Evolutionary conservation across 768 basidiomycete genomes (phyloP), one percentile per base, ranked within the genome.

Genomic region (Auriscalpium microsporum): DNA sequence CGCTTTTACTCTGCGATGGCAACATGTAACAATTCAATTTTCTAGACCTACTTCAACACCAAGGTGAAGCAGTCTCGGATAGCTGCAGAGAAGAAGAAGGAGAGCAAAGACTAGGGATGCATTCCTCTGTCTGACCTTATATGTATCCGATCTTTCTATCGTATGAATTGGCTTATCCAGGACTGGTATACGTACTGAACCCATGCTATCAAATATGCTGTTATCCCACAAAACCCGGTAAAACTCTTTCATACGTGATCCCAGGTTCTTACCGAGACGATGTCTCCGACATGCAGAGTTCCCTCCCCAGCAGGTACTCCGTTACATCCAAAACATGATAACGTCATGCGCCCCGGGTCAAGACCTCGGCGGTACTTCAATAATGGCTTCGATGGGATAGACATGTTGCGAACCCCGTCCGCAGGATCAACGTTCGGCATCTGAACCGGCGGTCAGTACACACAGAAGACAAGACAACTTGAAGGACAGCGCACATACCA

Each of bases 331-430:
- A 90, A 73, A 62, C 84, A 89, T 1, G 87, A 74, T 60, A 75
- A 76, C 69, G 72, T 68, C 56, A 73, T 73, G 1, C 72, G 61
- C 19, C 56, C 63, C 0, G 78, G 77, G 64, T 86, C 80, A 50
- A 84, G 53, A 16, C 83, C 81, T 34, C 67, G 78, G 38, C 87
- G 79, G 67, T 86, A 84, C 71, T 85, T 87, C 79, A 82, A 83
- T 10, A 89, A 64, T 8, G 82, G 78, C 68, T 90, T 88, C 69
- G 73, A 87, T 5, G 88, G 88, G 4, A 90, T 87, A 0, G 86
- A 84, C 14, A 74, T 75, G 62, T 91, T 87, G 17, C 81, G 78
- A 17, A 76, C 67, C 34, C 87, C 88, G 4, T 81, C 83, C 44
- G 73, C 70, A 0, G 84, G 77, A 62, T 80, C 79, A 14, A 90